A percentile compares a stretch with the other conserved stretches of the same genome.
Evolutionary conservation across 2,329 filamentous ascomycete species (phyloP).

Genomic region (Dryadomyces quercivorus): DNA sequence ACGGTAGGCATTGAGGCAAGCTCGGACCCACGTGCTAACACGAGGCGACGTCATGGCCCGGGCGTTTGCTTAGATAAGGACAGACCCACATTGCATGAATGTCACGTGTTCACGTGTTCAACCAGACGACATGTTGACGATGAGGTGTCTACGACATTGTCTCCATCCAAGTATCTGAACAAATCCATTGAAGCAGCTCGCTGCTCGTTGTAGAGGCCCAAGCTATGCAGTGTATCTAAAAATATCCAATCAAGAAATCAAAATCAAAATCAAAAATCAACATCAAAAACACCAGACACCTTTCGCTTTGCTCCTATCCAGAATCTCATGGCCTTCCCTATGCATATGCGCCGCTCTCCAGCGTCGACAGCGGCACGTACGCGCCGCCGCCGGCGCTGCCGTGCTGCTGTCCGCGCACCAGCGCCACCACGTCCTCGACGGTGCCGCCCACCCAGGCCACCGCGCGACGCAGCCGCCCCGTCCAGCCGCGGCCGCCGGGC

Average conservation of each 20-base stretch:
- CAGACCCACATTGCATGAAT: too few relatives aligned
- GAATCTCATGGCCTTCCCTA: too few relatives aligned
- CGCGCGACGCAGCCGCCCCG: constrained; percentile 21
- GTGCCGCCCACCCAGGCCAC: constrained; percentile 29
- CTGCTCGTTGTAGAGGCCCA: too few relatives aligned
- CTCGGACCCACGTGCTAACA: constrained; percentile 4
- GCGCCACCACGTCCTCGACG: constrained; percentile 16
- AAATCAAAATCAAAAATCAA: not conserved
- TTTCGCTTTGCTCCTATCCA: too few relatives aligned
- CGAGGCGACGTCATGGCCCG: constrained; percentile 6
- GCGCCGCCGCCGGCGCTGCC: constrained; percentile 34
- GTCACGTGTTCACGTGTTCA: too few relatives aligned
- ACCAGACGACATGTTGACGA: too few relatives aligned
- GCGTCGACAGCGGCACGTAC: constrained; percentile 45
- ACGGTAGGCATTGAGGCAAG: not conserved
- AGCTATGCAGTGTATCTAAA: not conserved
- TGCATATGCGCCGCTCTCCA: constrained; percentile 24
- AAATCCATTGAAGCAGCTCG: too few relatives aligned
- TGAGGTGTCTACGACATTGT: too few relatives aligned
- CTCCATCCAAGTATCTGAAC: too few relatives aligned
- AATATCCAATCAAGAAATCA: not conserved
- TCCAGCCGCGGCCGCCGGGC: constrained; percentile 29
- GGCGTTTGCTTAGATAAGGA: too few relatives aligned
- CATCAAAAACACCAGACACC: too few relatives aligned
- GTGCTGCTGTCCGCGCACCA: constrained; percentile 21